Evolutionary conservation across 495 filamentous ascomycete genomes (phyloP).

Genomic region (Clohesyomyces aquaticus): DNA sequence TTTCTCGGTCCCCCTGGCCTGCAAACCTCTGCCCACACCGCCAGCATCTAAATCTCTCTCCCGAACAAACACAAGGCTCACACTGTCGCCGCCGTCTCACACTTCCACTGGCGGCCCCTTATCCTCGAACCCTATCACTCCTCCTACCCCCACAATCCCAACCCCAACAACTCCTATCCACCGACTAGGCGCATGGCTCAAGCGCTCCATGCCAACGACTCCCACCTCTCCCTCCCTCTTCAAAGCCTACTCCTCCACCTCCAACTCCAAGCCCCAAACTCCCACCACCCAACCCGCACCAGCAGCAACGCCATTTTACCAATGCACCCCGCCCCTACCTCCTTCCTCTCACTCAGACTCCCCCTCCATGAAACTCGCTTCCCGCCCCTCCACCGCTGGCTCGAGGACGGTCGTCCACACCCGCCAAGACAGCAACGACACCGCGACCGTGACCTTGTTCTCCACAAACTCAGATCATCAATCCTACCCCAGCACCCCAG

Average conservation of each 20-base stretch:
- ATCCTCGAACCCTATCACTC: slow-evolving; percentile 39
- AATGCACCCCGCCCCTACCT: slow-evolving; percentile 21
- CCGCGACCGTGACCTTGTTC: slow-evolving; percentile 33
- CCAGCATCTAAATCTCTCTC: slow-evolving; percentile 14
- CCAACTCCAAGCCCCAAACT: neutral
- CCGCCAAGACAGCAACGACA: slow-evolving; percentile 29
- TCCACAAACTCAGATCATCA: slow-evolving; percentile 4
- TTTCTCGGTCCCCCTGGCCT: slow-evolving; percentile 36
- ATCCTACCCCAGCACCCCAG: slow-evolving; percentile 27
- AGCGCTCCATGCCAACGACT: slow-evolving; percentile 32
- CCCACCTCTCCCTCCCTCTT: slow-evolving; percentile 27
- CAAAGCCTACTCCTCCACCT: slow-evolving; percentile 3
- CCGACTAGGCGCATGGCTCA: slow-evolving; percentile 37
- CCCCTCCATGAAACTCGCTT: neutral
- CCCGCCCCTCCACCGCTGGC: slow-evolving; percentile 25
- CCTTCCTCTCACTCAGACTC: neutral
- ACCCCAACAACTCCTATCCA: slow-evolving; percentile 34
- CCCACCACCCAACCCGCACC: neutral
- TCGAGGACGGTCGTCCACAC: slow-evolving; percentile 29
- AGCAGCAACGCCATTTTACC: slow-evolving; percentile 31
- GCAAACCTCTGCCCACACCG: slow-evolving; percentile 35
- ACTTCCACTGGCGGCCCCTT: slow-evolving; percentile 23
- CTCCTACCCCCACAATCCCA: slow-evolving; percentile 30
- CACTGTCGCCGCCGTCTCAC: slow-evolving; percentile 13
- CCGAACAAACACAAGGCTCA: slow-evolving; percentile 23